Conservation (phyloP, 305 asterid species). For the Coffea humblotiana region DNA sequence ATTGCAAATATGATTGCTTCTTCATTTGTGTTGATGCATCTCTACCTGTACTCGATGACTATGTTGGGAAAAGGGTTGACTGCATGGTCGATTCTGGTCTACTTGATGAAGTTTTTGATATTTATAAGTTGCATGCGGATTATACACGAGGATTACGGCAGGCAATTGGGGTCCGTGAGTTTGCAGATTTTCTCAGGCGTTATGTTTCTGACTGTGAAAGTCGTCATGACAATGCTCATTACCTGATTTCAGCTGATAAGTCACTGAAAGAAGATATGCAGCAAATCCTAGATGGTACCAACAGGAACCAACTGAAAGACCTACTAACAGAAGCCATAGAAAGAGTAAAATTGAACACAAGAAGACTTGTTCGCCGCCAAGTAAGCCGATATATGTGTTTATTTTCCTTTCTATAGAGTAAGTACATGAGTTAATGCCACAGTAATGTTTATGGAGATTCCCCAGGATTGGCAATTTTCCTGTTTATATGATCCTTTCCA, state of each 20-base stretch:
- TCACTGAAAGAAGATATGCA: slow-evolving; percentile 33
- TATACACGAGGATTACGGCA: slow-evolving; percentile 85
- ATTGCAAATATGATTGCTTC: slow-evolving; percentile 67
- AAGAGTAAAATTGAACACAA: slow-evolving; percentile 69
- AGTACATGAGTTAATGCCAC: background rate
- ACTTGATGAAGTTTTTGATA: slow-evolving; percentile 66
- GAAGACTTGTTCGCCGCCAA: slow-evolving; percentile 91
- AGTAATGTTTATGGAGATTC: background rate
- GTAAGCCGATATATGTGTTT: slow-evolving; percentile 40
- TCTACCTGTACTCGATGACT: slow-evolving; percentile 66
- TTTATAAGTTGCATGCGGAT: slow-evolving; percentile 64
- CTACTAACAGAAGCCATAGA: slow-evolving; percentile 57
- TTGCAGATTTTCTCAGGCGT: slow-evolving; percentile 54
- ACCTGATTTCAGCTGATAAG: slow-evolving; percentile 22
- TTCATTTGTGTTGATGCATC: slow-evolving; percentile 89
- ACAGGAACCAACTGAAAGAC: slow-evolving; percentile 32
- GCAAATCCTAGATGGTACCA: slow-evolving; percentile 32
- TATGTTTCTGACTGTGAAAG: slow-evolving; percentile 31
- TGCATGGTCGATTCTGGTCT: slow-evolving; percentile 71
- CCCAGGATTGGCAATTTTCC: background rate
- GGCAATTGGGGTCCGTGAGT: slow-evolving; percentile 94
- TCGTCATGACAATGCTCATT: slow-evolving; percentile 13
- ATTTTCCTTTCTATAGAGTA: background rate
- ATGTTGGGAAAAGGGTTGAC: slow-evolving; percentile 82
- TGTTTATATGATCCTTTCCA: background rate